Evolutionary conservation across 2,329 filamentous ascomycete genomes (phyloP).

Genomic region (Fusarium pseudograminearum): DNA sequence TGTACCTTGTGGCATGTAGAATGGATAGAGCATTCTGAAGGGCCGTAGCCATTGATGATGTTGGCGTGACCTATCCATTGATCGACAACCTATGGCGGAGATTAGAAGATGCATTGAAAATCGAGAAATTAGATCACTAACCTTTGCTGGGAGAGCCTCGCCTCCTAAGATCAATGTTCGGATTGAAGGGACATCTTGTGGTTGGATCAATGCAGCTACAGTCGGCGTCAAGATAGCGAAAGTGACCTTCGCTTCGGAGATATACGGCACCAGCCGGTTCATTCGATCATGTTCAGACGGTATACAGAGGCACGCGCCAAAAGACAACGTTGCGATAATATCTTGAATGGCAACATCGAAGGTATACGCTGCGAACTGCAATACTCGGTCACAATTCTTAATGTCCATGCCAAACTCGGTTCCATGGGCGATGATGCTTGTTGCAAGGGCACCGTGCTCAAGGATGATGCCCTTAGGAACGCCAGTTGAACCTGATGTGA

Average conservation of each 20-base stretch:
- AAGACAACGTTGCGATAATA: neutral
- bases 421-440: slow-evolving; percentile 5
- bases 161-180: slow-evolving; percentile 1
- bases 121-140: neutral
- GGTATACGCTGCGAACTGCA: slow-evolving; percentile 3
- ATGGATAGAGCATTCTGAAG: slow-evolving; percentile 4
- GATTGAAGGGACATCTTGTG: neutral
- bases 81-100: neutral
- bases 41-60: neutral
- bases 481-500: slow-evolving; percentile 2
- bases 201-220: neutral
- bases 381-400: neutral
- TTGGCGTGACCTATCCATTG: neutral
- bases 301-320: neutral
- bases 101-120: neutral
- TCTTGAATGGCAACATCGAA: slow-evolving; percentile 6
- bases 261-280: neutral
- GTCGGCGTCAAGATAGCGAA: neutral
- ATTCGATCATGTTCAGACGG: slow-evolving; percentile 3
- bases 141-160: neutral
- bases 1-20: neutral
- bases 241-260: neutral
- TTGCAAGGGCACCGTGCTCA: slow-evolving; percentile 1
- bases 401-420: neutral
- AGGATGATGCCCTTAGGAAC: slow-evolving; percentile 2